Evolutionary conservation across 148 eudicot species (phyloP).

Genomic region (Chenopodium album): DNA sequence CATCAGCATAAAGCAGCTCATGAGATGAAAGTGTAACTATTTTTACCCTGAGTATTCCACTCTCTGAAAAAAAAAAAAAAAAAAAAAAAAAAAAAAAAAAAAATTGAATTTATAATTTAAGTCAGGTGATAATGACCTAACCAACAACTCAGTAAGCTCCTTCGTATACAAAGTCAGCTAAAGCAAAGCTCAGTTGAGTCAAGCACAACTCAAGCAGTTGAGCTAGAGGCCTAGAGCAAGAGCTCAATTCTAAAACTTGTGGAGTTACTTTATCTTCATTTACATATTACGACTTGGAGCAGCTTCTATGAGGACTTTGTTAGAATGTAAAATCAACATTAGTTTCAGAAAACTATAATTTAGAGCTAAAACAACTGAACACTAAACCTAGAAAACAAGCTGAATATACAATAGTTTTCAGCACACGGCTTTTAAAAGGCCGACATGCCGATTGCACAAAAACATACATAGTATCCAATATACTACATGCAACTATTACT

Average conservation of each 20-base stretch:
- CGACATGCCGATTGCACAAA: background rate
- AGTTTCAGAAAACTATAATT: no score
- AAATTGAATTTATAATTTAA: background rate
- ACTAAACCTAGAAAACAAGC: no score
- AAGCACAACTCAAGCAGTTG: background rate
- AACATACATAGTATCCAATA: background rate
- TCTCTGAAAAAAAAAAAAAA: background rate
- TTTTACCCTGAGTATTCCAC: background rate
- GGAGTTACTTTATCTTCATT: background rate
- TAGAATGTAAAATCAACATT: no score
- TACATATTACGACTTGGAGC: background rate
- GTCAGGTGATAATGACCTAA: background rate
- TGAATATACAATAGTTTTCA: background rate
- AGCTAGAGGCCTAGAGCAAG: background rate
- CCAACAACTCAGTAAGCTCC: background rate
- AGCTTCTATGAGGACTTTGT: no score
- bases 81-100: background rate
- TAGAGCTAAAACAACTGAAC: no score
- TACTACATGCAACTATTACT: no score
- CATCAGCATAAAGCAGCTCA: slow-evolving; percentile 8
- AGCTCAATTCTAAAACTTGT: background rate
- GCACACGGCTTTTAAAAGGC: background rate
- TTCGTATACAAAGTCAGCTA: background rate
- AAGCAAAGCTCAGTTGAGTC: background rate
- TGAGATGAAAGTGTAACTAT: background rate